Conservation (phyloP, 192 early-diverging fungal species). For the Gigaspora rosea region DNA sequence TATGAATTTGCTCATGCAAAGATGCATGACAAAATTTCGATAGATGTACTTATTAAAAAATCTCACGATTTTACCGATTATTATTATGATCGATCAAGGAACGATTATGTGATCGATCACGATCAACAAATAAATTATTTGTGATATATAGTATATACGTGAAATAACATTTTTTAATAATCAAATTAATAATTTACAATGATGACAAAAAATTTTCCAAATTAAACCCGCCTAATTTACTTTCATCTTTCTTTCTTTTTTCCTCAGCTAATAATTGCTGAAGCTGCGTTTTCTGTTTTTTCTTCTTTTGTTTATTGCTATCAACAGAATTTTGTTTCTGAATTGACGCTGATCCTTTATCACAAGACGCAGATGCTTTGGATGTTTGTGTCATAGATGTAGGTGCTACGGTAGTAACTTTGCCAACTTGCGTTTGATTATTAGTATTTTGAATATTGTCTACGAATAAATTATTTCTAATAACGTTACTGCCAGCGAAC, state of each 20-base stretch:
- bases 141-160: too few relatives aligned
- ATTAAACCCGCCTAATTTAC: neutral
- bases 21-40: too few relatives aligned
- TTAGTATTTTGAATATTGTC: neutral
- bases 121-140: too few relatives aligned
- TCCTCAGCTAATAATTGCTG: conserved; percentile 9
- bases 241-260: neutral
- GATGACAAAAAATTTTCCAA: conserved; percentile 5
- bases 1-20: too few relatives aligned
- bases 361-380: neutral
- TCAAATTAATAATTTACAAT: neutral
- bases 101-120: too few relatives aligned
- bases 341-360: neutral
- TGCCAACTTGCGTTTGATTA: neutral
- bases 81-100: too few relatives aligned
- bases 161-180: too few relatives aligned
- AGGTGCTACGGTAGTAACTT: neutral
- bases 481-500: conserved; percentile 33
- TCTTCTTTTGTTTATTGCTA: neutral
- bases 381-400: neutral
- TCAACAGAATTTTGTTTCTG: neutral
- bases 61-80: too few relatives aligned
- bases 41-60: too few relatives aligned
- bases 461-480: neutral
- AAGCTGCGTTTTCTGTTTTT: conserved; percentile 12